Evolutionary conservation across 192 early-diverging fungal genomes (phyloP), one percentile per base, ranked within the genome.

Genomic region (Coemansia sp.): DNA sequence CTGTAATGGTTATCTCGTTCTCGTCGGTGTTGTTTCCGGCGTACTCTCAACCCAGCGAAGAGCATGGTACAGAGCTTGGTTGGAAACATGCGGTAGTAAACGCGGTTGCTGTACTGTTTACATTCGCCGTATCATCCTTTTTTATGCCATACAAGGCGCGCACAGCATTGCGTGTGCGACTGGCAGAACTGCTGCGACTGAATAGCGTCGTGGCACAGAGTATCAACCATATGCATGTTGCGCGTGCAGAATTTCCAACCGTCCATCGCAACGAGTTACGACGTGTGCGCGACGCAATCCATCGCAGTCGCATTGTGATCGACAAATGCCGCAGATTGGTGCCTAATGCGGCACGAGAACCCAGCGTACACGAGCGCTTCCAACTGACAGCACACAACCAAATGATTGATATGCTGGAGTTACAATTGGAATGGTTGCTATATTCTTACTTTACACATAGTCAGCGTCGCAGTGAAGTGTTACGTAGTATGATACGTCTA

Each of bases 121-220:
- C 66, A 0, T 63, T 71, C 49, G 48, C 64, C 8, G 69, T 78
- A n/a, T 78, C 76, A 1, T 44, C 58, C 0, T 16, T 78, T 16
- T 70, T 78, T 44, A 68, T 72, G 75, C 75, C 75, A 16, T 71
- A 78, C 69, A 64, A 61, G 28, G 75, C 75, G 5, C 75, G 75
- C n/a, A 68, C 69, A 23, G 75, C 65, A 14, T 51, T 78, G 34
- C 61, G 75, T 0, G 7, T 18, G 6, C 60, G 69, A 14, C 22
- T 78, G 58, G 65, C 75, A 1, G 75, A 78, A 26, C 9, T 72
- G 0, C 26, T 78, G 24, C 69, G 44, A 4, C 62, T 78, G 22
- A 78, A 72, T 69, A 78, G 61, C 41, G 30, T 61, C 21, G 54
- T 62, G 0, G 58, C 65, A 1, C 75, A 72, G 49, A 51, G 65